Evolutionary conservation across 768 basidiomycete genomes (phyloP).

Genomic region (Mrakia hoshinonis): DNA sequence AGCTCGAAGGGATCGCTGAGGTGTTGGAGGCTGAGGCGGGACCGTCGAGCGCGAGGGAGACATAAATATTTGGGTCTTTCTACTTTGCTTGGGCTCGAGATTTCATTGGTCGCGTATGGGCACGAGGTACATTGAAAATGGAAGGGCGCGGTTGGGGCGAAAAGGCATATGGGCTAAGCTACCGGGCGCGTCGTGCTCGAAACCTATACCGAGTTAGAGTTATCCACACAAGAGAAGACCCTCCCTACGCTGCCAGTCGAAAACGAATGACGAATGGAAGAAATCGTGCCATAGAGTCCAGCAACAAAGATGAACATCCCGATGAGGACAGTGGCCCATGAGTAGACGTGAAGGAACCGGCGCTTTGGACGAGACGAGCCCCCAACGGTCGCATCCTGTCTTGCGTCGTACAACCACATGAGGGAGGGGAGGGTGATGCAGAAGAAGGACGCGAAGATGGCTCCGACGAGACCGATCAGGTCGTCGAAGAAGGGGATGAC

Average conservation of each 20-base stretch:
- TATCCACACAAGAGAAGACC: constrained; percentile 31
- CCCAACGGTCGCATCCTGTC: no score
- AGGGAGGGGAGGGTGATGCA: constrained; percentile 10
- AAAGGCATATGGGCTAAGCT: no score
- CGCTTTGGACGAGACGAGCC: background rate
- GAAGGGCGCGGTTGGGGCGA: no score
- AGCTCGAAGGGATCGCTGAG: no score
- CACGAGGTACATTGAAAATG: no score
- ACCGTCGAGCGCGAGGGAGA: no score
- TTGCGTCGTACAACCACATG: no score
- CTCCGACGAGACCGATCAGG: constrained; percentile 25
- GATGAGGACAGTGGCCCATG: constrained; percentile 29
- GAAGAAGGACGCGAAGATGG: constrained; percentile 33
- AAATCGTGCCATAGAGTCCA: constrained; percentile 28
- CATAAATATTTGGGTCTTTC: no score
- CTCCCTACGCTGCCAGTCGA: background rate
- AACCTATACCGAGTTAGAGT: constrained; percentile 10
- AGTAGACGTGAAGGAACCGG: constrained; percentile 21
- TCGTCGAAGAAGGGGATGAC: constrained; percentile 33
- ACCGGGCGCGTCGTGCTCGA: no score
- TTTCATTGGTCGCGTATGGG: no score
- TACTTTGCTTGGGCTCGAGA: no score
- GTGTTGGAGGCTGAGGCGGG: no score
- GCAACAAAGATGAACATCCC: constrained; percentile 32
- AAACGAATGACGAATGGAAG: constrained; percentile 23